A percentile compares a stretch with the other conserved stretches of the same genome.
Evolutionary conservation across 495 filamentous ascomycete species (phyloP).

Genomic region (Neurospora sp.): DNA sequence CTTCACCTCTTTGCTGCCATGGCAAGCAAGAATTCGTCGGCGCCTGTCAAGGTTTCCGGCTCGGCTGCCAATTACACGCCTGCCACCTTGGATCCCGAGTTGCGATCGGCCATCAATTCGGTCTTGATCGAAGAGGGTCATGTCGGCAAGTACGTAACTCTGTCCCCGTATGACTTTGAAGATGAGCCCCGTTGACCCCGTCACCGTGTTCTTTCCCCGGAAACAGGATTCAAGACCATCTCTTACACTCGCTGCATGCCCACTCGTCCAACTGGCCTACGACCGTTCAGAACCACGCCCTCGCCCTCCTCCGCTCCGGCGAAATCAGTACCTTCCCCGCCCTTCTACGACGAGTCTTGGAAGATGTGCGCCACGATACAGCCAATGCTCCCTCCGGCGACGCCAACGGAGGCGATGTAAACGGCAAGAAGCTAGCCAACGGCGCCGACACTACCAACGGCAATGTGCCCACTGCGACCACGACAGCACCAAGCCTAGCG

Average conservation of each 20-base stretch:
- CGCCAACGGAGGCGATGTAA: constrained; percentile 15
- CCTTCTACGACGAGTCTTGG: constrained; percentile 41
- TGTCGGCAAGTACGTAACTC: constrained; percentile 32
- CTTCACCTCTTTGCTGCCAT: constrained; percentile 14
- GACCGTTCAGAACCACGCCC: constrained; percentile 39
- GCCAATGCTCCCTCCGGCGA: constrained; percentile 14
- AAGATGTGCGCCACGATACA: constrained; percentile 43
- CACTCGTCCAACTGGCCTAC: constrained; percentile 45
- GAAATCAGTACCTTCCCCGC: constrained; percentile 42
- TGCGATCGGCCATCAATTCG: constrained; percentile 44
- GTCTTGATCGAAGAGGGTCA: constrained; percentile 38
- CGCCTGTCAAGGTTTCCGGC: constrained; percentile 42
- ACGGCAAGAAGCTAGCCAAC: constrained; percentile 12
- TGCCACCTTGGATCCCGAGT: constrained; percentile 40
- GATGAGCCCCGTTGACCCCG: not conserved
- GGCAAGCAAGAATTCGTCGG: constrained; percentile 33
- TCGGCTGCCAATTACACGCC: constrained; percentile 40
- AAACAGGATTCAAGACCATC: constrained; percentile 45
- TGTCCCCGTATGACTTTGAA: not conserved
- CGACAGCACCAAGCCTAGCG: constrained; percentile 26
- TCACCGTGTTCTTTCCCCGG: not conserved
- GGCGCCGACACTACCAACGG: constrained; percentile 17
- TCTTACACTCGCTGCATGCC: constrained; percentile 43
- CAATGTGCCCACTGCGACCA: constrained; percentile 8
- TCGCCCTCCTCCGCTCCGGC: constrained; percentile 42